Percentiles rank a stretch among this genome's conserved stretches.
phyloP scores from a whole-genome alignment of 2,329 filamentous ascomycete genomes.

The Fusarium burgessii region DNA sequence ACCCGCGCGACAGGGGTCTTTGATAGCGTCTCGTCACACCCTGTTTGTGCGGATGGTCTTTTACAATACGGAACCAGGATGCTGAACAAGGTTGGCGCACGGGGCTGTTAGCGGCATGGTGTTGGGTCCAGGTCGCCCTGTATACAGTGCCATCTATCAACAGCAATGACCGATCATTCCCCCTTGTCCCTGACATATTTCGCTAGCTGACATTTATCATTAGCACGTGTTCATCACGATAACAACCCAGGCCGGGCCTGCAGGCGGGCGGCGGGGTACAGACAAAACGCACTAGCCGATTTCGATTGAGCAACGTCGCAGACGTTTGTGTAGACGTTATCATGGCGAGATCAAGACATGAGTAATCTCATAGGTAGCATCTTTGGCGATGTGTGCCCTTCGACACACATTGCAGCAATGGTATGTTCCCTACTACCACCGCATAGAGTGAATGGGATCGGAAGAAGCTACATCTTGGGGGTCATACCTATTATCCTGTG shows the following conservation, averaged over 20 bases:
- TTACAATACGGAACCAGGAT: not conserved
- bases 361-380: not conserved
- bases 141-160: not conserved
- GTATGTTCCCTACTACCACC: not conserved
- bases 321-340: not conserved
- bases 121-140: not conserved
- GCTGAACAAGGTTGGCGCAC: not conserved
- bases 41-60: not conserved
- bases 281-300: not conserved
- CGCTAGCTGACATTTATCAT: no score
- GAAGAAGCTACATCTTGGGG: not conserved
- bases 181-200: not conserved
- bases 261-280: no score
- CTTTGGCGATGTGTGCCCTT: not conserved
- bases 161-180: no score
- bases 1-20: not conserved
- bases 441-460: no score
- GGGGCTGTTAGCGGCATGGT: not conserved
- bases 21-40: not conserved
- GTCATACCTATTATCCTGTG: no score
- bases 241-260: no score
- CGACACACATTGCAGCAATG: not conserved
- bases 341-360: not conserved
- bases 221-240: no score
- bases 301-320: not conserved